Evolutionary conservation across 768 basidiomycete species (phyloP).

Genomic region (Tulasnella sp.): DNA sequence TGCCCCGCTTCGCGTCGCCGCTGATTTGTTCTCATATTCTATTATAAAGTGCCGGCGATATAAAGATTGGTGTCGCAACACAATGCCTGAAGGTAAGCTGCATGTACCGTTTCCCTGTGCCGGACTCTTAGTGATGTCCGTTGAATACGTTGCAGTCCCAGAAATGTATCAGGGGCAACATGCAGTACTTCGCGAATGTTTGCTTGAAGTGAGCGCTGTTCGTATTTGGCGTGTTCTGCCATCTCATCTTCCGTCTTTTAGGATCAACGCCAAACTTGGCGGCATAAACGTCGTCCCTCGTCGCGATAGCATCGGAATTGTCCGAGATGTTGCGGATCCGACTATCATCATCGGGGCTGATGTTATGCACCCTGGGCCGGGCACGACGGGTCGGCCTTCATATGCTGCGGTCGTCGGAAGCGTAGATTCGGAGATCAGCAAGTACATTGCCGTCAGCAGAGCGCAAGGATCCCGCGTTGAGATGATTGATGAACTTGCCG

Average conservation of each 20-base stretch:
- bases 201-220: conserved; percentile 56
- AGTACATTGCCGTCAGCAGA: conserved; percentile 54
- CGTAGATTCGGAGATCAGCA: conserved; percentile 66
- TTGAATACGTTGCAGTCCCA: conserved; percentile 29
- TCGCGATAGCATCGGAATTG: conserved; percentile 56
- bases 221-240: background rate
- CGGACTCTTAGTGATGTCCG: conserved; percentile 43
- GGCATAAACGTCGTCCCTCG: conserved; percentile 78
- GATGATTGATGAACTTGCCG: conserved; percentile 62
- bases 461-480: conserved; percentile 65
- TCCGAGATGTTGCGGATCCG: conserved; percentile 57
- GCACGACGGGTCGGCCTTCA: conserved; percentile 69
- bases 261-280: conserved; percentile 75
- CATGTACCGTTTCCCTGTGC: background rate
- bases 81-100: conserved; percentile 54
- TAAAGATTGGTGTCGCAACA: conserved; percentile 65
- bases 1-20: background rate
- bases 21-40: background rate
- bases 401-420: conserved; percentile 78
- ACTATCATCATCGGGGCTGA: conserved; percentile 58
- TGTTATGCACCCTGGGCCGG: conserved; percentile 62
- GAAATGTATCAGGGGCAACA: conserved; percentile 35
- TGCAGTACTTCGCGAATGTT: conserved; percentile 72
- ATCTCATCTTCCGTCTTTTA: background rate
- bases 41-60: conserved; percentile 59